A percentile compares a stretch with the other conserved stretches of the same genome.
Conservation (phyloP, 2,329 filamentous ascomycete species). For the Xylariaceae sp. region DNA sequence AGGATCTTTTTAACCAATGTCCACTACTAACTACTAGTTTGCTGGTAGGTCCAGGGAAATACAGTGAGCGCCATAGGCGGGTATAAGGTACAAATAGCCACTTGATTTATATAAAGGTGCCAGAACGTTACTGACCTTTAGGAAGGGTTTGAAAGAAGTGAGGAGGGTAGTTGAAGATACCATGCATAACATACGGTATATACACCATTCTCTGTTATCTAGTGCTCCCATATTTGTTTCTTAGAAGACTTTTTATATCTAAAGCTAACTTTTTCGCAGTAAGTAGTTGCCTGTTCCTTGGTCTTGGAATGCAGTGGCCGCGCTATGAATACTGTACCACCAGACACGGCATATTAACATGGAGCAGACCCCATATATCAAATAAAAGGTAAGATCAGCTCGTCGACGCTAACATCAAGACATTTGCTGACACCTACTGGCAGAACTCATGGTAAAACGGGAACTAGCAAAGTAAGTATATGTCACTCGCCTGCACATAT, state of each 20-base stretch:
- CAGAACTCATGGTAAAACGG: slow-evolving; percentile 72
- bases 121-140: slow-evolving; percentile 1
- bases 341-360: not conserved
- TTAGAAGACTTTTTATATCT: not conserved
- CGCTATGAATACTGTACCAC: not conserved
- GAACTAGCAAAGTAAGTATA: slow-evolving; percentile 90
- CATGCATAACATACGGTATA: slow-evolving; percentile 82
- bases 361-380: slow-evolving; percentile 78
- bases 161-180: slow-evolving; percentile 90
- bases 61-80: slow-evolving; percentile 92
- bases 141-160: slow-evolving; percentile 81
- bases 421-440: not conserved
- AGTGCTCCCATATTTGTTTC: not conserved
- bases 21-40: slow-evolving; percentile 1
- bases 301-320: not conserved
- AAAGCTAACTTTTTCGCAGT: slow-evolving; percentile 14
- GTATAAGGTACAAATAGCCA: slow-evolving; percentile 65
- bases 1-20: not conserved
- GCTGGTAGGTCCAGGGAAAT: slow-evolving; percentile 76
- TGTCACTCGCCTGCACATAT: not conserved
- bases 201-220: not conserved
- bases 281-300: not conserved
- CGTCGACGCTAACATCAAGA: not conserved
- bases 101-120: not conserved
- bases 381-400: slow-evolving; percentile 43